These are phyloP conservation scores for Rhizophlyctis rosea DNA, from an alignment of 192 early-diverging fungal species.

Conservation along the genomic window DNA sequence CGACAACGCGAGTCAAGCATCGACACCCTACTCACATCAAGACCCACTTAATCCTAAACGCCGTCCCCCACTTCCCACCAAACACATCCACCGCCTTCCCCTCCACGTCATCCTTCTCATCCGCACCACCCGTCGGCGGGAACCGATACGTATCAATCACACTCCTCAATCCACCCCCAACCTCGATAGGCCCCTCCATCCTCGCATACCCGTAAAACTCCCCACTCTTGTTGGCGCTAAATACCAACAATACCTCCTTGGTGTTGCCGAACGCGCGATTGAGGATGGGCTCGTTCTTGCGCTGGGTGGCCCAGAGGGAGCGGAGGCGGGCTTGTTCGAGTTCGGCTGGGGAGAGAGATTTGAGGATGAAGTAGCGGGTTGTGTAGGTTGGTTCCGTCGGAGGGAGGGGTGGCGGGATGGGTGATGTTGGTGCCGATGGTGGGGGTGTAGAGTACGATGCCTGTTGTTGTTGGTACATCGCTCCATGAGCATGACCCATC, in stretches of 20 bases:
- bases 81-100: no score
- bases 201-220: slow-evolving; percentile 30
- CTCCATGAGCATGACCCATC: not conserved
- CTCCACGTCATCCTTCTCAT: no score
- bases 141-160: no score
- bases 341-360: slow-evolving; percentile 25
- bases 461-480: not conserved
- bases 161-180: no score
- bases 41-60: slow-evolving; percentile 20
- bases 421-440: no score
- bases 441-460: not conserved
- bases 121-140: no score
- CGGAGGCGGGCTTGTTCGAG: slow-evolving; percentile 10
- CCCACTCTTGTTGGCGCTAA: slow-evolving; percentile 25
- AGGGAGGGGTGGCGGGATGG: no score
- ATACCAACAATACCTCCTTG: slow-evolving; percentile 30
- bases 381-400: no score
- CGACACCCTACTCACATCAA: slow-evolving; percentile 11
- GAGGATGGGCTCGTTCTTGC: slow-evolving; percentile 28
- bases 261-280: slow-evolving; percentile 26
- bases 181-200: slow-evolving; percentile 31
- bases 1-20: no score
- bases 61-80: slow-evolving; percentile 9
- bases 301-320: slow-evolving; percentile 25
- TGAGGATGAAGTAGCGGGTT: slow-evolving; percentile 29